A percentile compares a stretch with the other conserved stretches of the same genome.
Evolutionary conservation across 148 eudicot species (phyloP).

Genomic region (Amaranthus palmeri): DNA sequence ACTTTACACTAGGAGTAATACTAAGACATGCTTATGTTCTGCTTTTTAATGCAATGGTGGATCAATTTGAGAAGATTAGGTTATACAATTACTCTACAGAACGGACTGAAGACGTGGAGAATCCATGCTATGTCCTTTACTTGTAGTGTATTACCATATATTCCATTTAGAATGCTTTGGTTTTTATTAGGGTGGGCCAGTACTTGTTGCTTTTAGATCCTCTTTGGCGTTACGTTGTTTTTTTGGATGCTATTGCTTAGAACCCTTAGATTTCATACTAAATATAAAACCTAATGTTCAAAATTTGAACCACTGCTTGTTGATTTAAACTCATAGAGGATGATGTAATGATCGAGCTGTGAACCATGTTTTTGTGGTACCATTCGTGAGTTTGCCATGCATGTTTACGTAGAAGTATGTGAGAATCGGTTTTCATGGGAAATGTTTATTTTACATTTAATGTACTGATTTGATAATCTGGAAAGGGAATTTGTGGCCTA

Average conservation of each 20-base stretch:
- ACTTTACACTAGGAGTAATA: no score
- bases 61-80: no score
- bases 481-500: no score
- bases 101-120: neutral
- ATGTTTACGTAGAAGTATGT: neutral
- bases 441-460: neutral
- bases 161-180: neutral
- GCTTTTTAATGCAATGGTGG: no score
- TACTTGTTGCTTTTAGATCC: neutral
- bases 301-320: neutral
- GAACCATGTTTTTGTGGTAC: neutral
- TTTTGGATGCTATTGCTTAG: neutral
- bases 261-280: neutral
- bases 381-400: conserved; percentile 1
- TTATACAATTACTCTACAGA: no score
- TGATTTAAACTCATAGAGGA: no score
- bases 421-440: neutral
- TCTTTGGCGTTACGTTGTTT: neutral
- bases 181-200: neutral
- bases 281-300: neutral
- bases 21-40: no score
- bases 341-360: neutral
- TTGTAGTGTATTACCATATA: neutral
- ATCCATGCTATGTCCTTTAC: neutral
- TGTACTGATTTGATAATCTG: neutral